Base-by-base conservation (phyloP, 805 yeast species). In the Cyberlindnera subsufficiens region DNA sequence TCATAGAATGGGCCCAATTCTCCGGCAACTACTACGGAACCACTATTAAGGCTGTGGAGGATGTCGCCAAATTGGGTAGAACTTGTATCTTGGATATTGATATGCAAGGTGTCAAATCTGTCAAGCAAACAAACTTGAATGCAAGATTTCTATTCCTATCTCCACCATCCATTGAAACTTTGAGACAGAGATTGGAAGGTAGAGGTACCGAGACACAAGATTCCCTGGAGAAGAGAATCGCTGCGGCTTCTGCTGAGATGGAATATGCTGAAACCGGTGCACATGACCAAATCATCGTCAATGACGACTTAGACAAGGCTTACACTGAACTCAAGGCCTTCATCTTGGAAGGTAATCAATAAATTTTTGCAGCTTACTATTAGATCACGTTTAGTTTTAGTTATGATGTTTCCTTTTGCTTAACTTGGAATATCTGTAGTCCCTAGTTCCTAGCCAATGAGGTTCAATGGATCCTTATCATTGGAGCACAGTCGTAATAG, bases 1-100 rank as follows among this genome's bases (percentile, higher is more conserved):
- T 93, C 69, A 81, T 93, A 52, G 99, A 93, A 68, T 88, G 96
- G 93, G 99, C 99, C 5, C 93, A 89, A 67, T 93, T 93, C 60
- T 87, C 96, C 11, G 98, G 98, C 40, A 93, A 93, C 74, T 90
- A 86, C 73, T 93, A 93, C 67, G 99, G 99, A 45, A 93, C 99
- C 39, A 74, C 96, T 37, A 73, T 88, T 56, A 82, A 79, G 59
- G 82, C 96, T 27, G 97, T 93, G 37, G 75, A 85, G 54, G 70
- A 74, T 37, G 74, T 68, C 34, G 64, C 72, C 29, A 65, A 66
- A 40, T 63, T 73, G 46, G 86, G 88, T 55, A 79, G 75, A 64
- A 82, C 82, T 41, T 93, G 98, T 71, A 82, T 93, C 49, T 74
- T 93, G 61, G 99, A 93, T 67, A 93, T 93, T 53, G 99, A 93